Evolutionary conservation across 1,139 yeast genomes (phyloP), one percentile per base, ranked within the genome.

Genomic region (Saccharomyces hybrid): DNA sequence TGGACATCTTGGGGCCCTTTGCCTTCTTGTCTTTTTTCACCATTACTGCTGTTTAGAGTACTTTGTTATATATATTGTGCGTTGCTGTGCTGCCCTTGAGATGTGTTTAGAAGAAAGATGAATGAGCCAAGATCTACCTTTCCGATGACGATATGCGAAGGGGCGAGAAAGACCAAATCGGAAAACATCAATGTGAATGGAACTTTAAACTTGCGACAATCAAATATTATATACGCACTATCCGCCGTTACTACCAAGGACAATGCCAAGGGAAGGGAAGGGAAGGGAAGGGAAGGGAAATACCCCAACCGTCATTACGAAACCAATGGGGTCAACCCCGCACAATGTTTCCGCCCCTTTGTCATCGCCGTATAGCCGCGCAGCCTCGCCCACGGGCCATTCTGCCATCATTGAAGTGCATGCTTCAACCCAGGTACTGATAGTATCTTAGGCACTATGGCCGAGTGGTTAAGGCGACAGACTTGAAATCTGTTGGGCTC

Each of bases 391-490:
- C 19, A 19, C 19, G 19, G 19, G 19, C 19, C 19, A 19, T 19
- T 19, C 19, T 19, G 19, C 19, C 19, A 19, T 19, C 19, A 19
- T 19, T 19, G 19, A 19, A 19, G 19, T 19, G 19, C 19, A 19
- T 19, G 19, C 19, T 19, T 19, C 19, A 19, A 19, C 19, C 19
- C 19, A 19, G 19, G 19, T 19, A 19, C 23, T 19, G 23, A 19
- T 19, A 29, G 11, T 29, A 5, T 19, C 13, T 44, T 32, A 51
- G 66, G 66, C 66, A 63, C 63, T 62, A 57, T 63, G 66, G 66
- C 66, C 66, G 66, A 63, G 66, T 63, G 66, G 66, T 63, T 63
- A 63, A 63, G 66, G 66, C 66, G 66, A 60, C 62, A 63, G 66
- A 63, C 63, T 63, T 62, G 66, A 63, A 63, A 63, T 63, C 66